These are phyloP conservation scores for Hymenoscyphus salicellus DNA, from an alignment of 2,329 filamentous ascomycete species.

Conservation along the genomic window DNA sequence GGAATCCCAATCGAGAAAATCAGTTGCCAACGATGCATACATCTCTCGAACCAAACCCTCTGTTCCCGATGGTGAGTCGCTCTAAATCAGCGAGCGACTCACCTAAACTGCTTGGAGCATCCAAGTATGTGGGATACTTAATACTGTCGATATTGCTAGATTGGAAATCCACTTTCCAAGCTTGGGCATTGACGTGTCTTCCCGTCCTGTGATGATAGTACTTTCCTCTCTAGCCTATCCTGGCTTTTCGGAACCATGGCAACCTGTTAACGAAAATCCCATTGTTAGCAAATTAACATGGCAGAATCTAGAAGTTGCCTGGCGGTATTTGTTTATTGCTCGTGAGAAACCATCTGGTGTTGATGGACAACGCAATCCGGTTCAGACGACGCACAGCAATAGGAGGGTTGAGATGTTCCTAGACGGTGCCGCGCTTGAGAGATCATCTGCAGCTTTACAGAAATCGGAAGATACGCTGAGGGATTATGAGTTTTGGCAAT, in stretches of 20 bases:
- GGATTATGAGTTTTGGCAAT: slow-evolving; percentile 4
- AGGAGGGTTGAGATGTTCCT: neutral
- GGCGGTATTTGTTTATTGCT: neutral
- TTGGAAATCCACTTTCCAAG: neutral
- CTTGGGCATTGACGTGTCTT: slow-evolving; percentile 9
- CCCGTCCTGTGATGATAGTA: neutral
- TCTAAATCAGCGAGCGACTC: neutral
- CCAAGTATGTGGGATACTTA: neutral
- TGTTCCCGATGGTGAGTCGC: neutral
- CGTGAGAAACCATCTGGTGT: neutral
- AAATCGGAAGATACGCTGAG: slow-evolving; percentile 5
- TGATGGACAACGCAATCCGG: neutral
- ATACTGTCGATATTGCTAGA: neutral
- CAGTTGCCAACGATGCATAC: neutral
- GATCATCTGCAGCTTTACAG: neutral
- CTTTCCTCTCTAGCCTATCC: neutral
- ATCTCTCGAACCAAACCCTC: neutral
- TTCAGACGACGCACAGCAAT: neutral
- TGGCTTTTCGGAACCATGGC: neutral
- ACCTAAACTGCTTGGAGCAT: slow-evolving; percentile 2
- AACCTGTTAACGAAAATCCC: neutral
- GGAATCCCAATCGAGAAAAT: neutral
- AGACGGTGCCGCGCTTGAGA: neutral
- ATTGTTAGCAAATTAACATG: neutral
- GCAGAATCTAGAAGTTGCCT: neutral